Conservation (phyloP, 805 yeast species). For the Diddensiella transvaalensis region DNA sequence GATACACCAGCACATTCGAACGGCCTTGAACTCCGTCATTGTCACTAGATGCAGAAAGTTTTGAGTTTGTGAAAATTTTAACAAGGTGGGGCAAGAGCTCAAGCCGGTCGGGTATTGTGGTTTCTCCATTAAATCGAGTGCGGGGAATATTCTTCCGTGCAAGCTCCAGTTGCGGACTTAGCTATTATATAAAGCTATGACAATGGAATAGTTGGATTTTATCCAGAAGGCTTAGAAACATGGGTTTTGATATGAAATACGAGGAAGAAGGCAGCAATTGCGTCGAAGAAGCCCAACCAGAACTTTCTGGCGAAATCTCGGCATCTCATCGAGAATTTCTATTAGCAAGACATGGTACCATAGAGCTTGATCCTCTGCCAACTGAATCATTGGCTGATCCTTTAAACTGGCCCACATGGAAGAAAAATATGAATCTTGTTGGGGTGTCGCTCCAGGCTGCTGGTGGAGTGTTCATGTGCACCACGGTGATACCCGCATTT, state of each 20-base stretch:
- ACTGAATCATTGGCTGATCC: conserved; percentile 16
- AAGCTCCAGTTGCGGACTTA: too few species aligned
- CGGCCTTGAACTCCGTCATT: too few species aligned
- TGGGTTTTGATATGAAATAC: too few species aligned
- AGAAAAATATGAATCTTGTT: conserved; percentile 14
- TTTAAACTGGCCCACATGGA: conserved; percentile 14
- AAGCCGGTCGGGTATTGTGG: neutral
- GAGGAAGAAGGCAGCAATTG: too few species aligned
- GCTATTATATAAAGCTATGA: too few species aligned
- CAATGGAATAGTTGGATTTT: too few species aligned
- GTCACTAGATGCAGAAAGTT: too few species aligned
- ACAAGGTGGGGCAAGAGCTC: too few species aligned
- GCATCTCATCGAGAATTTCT: conserved; percentile 11
- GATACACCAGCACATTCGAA: too few species aligned
- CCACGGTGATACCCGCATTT: conserved; percentile 19
- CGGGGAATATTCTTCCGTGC: neutral
- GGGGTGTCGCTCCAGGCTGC: conserved; percentile 16
- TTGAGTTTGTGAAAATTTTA: too few species aligned
- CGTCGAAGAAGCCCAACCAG: too few species aligned
- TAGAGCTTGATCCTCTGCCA: conserved; percentile 20
- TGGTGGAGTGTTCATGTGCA: conserved; percentile 18
- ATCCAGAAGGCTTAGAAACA: too few species aligned
- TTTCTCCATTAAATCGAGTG: neutral
- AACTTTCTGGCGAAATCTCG: neutral
- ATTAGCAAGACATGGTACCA: conserved; percentile 19